Evolutionary conservation across 208 protist species (phyloP), one percentile per base, ranked within the genome.

Genomic region (Trypanosoma scelopori): DNA sequence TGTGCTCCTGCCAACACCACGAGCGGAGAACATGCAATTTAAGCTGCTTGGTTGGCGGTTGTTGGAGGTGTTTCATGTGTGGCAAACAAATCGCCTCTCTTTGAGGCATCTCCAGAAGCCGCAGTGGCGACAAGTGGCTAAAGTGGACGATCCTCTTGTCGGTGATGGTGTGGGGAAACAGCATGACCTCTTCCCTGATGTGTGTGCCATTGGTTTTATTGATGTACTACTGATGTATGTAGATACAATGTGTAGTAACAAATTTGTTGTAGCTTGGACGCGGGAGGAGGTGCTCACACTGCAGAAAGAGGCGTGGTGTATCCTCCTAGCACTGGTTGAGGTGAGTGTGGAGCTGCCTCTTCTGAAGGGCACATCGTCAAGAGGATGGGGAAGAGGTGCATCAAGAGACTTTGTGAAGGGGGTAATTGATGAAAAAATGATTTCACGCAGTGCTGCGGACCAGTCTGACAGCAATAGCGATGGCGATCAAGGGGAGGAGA

Each of bases 41-140:
- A 94, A 94, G 56, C 71, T 84, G 9, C 77, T 89, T 55, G 79
- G 78, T 16, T 94, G 84, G 88, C 74, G 89, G 63, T 55, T 89
- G n/a, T 74, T 94, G 18, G 78, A 79, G 58, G 35, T 59, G 48
- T 86, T 90, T 69, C 79, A 74, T 45, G 63, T 60, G 20, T 94
- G 88, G 88, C 85, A 94, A 59, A 71, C 71, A 11, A 60, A 70
- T 16, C 81, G 77, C 55, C 56, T 86, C 27, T 63, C 59, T 20
- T 9, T 58, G 39, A 45, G 45, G 46, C 23, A 47, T 47, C 43
- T 13, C 4, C 43, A 13, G 3, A 4, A 22, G 3, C 20, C 13
- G 39, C 5, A 27, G 13, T 9, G 27, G 1, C 39, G 16, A 27
- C 32, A 15, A 48, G 41, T 3, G 52, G 46, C 46, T 35, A 18